Evolutionary conservation across 1,284 basidiomycete species (phyloP).

Genomic region (Cerioporus squamosus): DNA sequence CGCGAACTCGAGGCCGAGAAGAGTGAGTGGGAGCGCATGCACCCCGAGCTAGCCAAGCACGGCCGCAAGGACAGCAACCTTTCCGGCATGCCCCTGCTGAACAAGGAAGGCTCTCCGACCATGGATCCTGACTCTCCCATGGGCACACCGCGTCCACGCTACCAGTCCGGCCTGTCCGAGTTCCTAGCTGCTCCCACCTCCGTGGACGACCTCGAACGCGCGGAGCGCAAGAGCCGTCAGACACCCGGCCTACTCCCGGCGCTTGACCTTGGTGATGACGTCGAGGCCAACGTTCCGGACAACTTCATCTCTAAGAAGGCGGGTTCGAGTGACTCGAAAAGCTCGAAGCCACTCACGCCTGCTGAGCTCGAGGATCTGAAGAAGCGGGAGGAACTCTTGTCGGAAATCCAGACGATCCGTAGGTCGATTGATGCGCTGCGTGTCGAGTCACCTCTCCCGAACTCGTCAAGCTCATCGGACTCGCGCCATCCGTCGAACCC

Average conservation of each 20-base stretch:
- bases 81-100: constrained; percentile 40
- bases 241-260: constrained; percentile 64
- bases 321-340: constrained; percentile 26
- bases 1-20: constrained; percentile 72
- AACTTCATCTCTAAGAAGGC: constrained; percentile 53
- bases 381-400: constrained; percentile 69
- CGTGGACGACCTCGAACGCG: constrained; percentile 59
- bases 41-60: constrained; percentile 66
- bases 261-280: constrained; percentile 73
- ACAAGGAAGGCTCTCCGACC: constrained; percentile 44
- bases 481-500: constrained; percentile 72
- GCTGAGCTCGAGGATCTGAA: constrained; percentile 61
- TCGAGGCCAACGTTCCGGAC: constrained; percentile 73
- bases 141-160: constrained; percentile 57
- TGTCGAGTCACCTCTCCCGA: constrained; percentile 63
- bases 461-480: constrained; percentile 46
- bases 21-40: constrained; percentile 86
- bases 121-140: constrained; percentile 52
- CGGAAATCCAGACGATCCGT: constrained; percentile 79
- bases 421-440: constrained; percentile 76
- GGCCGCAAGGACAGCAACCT: constrained; percentile 67
- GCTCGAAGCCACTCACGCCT: constrained; percentile 43
- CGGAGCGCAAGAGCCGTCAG: constrained; percentile 49
- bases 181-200: constrained; percentile 64
- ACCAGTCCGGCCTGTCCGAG: constrained; percentile 71